Evolutionary conservation across 2,329 filamentous ascomycete species (phyloP), one percentile per base, ranked within the genome.

Genomic region (Tolypocladium amazonense): DNA sequence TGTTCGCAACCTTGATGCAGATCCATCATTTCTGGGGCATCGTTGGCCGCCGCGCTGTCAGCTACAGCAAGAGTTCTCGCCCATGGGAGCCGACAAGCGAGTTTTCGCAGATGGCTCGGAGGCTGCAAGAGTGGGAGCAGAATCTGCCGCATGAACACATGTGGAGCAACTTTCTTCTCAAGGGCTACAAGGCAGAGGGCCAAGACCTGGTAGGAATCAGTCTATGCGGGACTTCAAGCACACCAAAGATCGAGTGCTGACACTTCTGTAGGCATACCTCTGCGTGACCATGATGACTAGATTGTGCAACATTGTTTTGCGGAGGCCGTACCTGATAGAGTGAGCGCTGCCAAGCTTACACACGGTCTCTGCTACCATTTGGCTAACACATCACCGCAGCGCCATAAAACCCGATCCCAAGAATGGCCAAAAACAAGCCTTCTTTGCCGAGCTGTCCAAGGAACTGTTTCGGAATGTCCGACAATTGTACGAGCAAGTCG

Each of bases 1-100:
- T 84, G 1, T 84, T 84, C 62, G 81, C 81, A 1, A 79, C 78
- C 0, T 68, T 84, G 3, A 80, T 84, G 63, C 81, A 84, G 62
- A 77, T 78, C 20, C 81, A 83, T 59, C 74, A 80, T 58, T 76
- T 79, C 59, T 84, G 81, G 81, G 81, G 81, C 5, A 73, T 72
- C 15, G 76, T 83, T 15, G 77, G 79, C 2, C 74, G 81, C 4
- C 72, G 80, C 9, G 77, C 79, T 14, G 74, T 81, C 11, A 75
- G 71, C 27, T 75, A 78, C 56, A 74, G 75, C 52, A 76, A 72
- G 33, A 77, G 73, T 58, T 65, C 69, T n/a, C 66, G 71, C 11
- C 80, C 80, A 0, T 79, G 79, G 74, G 77, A 82, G 12, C 62
- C 69, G 3, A 66, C 70, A 5, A 82, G 79, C 67, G 77, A 82